phyloP scores from a whole-genome alignment of 208 protist genomes.

The Entamoeba nuttalli region DNA sequence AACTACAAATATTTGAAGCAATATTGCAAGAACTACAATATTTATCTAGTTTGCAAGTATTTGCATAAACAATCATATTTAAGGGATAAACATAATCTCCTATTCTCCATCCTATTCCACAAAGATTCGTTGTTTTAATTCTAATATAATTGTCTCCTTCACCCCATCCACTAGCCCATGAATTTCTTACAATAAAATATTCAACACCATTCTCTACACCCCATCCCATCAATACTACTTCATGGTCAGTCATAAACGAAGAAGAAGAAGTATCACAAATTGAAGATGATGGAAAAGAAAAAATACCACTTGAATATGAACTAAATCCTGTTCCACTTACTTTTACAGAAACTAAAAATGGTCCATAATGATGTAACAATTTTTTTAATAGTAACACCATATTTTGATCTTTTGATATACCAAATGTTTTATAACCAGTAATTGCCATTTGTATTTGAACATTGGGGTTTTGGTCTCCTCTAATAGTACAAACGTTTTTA shows the following conservation, averaged over 20 bases:
- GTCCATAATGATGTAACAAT: background rate
- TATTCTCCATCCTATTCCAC: background rate
- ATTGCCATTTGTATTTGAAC: background rate
- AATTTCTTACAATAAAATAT: constrained; percentile 7
- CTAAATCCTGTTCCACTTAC: background rate
- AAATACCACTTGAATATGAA: background rate
- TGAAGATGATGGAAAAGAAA: background rate
- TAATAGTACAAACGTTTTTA: background rate
- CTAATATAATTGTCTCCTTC: background rate
- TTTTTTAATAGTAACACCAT: background rate
- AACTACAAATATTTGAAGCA: background rate
- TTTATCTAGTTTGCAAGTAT: background rate
- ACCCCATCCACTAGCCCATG: background rate
- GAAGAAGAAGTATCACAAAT: no score
- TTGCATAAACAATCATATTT: background rate
- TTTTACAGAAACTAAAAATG: background rate
- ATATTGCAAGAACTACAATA: background rate
- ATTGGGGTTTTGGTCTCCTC: background rate
- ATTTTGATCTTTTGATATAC: background rate
- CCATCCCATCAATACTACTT: constrained; percentile 11
- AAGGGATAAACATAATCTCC: background rate
- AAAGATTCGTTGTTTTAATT: background rate
- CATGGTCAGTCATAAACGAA: constrained; percentile 31
- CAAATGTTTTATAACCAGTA: background rate
- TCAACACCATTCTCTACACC: background rate